These are phyloP conservation scores for Selenicereus undatus DNA, from an alignment of 148 eudicot genomes.

Conservation along the genomic window DNA sequence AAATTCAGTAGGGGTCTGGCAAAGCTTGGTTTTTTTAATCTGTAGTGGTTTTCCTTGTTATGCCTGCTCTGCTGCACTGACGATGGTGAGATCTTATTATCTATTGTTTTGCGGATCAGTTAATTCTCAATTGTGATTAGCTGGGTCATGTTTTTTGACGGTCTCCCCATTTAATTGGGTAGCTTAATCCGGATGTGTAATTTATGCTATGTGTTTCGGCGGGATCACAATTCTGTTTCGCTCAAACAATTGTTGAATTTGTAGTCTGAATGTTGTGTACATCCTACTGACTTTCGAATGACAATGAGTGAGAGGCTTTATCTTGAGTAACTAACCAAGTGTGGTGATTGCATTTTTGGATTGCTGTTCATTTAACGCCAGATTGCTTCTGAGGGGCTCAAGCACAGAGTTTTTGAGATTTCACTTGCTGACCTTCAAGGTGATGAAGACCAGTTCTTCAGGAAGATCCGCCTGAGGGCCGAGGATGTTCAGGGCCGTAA, in stretches of 20 bases:
- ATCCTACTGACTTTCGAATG: no score
- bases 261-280: no score
- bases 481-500: constrained; percentile 80
- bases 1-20: no score
- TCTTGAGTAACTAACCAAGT: neutral
- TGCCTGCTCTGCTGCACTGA: no score
- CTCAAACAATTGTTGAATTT: no score
- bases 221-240: no score
- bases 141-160: neutral
- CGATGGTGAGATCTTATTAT: no score
- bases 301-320: neutral
- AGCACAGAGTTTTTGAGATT: constrained; percentile 42
- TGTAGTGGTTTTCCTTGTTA: no score
- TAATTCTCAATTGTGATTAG: neutral
- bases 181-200: neutral
- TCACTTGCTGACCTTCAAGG: constrained; percentile 41
- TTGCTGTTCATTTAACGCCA: neutral
- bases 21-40: no score
- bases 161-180: neutral
- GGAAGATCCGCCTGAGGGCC: constrained; percentile 76
- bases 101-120: neutral
- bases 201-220: no score
- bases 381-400: constrained; percentile 51
- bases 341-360: neutral
- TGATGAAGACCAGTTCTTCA: constrained; percentile 69